These are phyloP conservation scores for Chrysochromulina tobinii DNA, from an alignment of 78 protist genomes.

Conservation along the genomic window DNA sequence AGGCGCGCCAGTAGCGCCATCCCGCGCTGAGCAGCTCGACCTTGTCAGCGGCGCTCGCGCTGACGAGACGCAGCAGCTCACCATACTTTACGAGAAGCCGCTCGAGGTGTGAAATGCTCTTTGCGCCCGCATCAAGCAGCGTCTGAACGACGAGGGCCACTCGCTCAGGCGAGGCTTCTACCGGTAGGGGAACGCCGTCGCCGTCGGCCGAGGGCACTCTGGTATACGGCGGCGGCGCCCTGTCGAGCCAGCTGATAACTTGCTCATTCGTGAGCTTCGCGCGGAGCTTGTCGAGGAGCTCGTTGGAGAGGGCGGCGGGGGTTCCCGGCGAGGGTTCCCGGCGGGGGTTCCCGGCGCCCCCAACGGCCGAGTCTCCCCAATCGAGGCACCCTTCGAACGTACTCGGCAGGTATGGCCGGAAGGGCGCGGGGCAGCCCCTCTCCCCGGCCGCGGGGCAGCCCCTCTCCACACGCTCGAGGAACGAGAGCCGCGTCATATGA, in stretches of 20 bases:
- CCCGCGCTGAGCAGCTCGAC: background rate
- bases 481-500: background rate
- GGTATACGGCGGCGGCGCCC: background rate
- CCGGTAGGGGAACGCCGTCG: too few relatives aligned
- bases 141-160: background rate
- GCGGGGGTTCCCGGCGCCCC: background rate
- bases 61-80: background rate
- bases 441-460: background rate
- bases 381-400: too few relatives aligned
- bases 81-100: background rate
- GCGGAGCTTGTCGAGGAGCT: background rate
- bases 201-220: background rate
- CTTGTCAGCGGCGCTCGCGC: background rate
- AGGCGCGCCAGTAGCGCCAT: background rate
- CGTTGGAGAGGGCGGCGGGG: background rate
- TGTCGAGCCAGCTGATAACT: background rate
- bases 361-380: background rate
- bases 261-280: background rate
- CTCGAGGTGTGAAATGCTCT: background rate
- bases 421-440: too few relatives aligned
- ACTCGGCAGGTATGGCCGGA: too few relatives aligned
- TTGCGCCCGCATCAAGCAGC: background rate
- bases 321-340: background rate
- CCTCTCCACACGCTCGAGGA: background rate
- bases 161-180: too few relatives aligned